A percentile compares a stretch with the other conserved stretches of the same genome.
Conservation (phyloP, 306 rosid species). For the Pueraria montana region DNA sequence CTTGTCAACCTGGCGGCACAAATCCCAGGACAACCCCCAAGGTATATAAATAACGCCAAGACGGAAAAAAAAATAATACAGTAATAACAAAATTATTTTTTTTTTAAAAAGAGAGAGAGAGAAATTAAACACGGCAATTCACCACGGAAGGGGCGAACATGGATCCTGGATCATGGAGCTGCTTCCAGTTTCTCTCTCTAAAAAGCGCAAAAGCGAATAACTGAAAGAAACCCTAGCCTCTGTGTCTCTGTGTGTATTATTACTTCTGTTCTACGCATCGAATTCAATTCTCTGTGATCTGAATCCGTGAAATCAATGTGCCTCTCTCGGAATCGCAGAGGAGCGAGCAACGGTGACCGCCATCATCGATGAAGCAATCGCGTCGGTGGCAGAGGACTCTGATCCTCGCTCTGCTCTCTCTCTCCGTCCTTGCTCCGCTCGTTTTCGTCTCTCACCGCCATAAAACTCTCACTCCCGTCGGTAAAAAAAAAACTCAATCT, state of each 20-base stretch:
- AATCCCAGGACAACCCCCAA: conserved; percentile 37
- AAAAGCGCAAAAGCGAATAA: conserved; percentile 43
- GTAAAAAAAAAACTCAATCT: conserved; percentile 52
- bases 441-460: conserved; percentile 71
- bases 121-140: conserved; percentile 26
- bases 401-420: conserved; percentile 82
- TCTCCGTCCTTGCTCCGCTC: conserved; percentile 89
- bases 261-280: conserved; percentile 64
- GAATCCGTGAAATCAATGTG: conserved; percentile 67
- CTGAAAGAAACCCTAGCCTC: conserved; percentile 72
- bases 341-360: conserved; percentile 44
- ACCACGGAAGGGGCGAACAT: conserved; percentile 61
- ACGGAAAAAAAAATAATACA: not conserved
- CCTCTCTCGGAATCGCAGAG: conserved; percentile 43
- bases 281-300: conserved; percentile 58
- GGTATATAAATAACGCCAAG: conserved; percentile 4
- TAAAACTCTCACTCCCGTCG: conserved; percentile 54
- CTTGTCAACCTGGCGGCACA: conserved; percentile 29
- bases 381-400: conserved; percentile 89
- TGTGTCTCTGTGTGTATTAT: not conserved
- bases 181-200: conserved; percentile 50
- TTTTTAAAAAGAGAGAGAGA: not conserved
- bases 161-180: conserved; percentile 57
- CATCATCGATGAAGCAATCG: conserved; percentile 84
- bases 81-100: not conserved